A percentile compares a stretch with the other conserved stretches of the same genome.
These are phyloP conservation scores for Purpureocillium takamizusanense DNA, from an alignment of 2,329 filamentous ascomycete species.

Conservation along the genomic window DNA sequence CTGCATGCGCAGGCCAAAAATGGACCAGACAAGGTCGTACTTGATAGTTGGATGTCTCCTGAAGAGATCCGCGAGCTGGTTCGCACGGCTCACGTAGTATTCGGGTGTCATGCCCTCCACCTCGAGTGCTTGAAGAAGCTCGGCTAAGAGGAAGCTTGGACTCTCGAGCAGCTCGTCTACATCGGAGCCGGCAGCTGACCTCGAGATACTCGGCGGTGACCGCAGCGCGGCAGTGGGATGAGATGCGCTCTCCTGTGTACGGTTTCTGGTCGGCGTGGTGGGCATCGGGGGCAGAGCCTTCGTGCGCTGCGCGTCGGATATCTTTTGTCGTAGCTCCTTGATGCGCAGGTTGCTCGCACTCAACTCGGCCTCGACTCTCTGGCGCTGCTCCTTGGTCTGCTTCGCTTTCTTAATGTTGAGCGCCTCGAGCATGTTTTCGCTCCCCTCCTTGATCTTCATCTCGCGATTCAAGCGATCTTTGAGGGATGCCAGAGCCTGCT, in stretches of 20 bases:
- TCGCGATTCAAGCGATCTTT: conserved; percentile 87
- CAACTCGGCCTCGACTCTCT: conserved; percentile 76
- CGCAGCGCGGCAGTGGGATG: conserved; percentile 36
- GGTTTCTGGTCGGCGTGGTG: conserved; percentile 42
- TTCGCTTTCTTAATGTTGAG: conserved; percentile 92
- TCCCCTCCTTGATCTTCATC: conserved; percentile 95
- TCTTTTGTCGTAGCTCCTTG: conserved; percentile 51
- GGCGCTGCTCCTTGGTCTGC: conserved; percentile 79
- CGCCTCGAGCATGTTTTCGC: conserved; percentile 95
- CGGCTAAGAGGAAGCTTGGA: conserved; percentile 82
- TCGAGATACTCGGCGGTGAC: conserved; percentile 48
- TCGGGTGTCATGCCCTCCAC: conserved; percentile 80
- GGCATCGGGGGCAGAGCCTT: conserved; percentile 30
- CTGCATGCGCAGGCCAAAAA: conserved; percentile 90
- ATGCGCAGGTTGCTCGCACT: conserved; percentile 74
- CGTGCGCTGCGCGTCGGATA: conserved; percentile 47
- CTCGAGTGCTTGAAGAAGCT: conserved; percentile 85
- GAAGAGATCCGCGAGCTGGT: conserved; percentile 92
- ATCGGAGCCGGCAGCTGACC: conserved; percentile 50
- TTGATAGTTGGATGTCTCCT: conserved; percentile 88
- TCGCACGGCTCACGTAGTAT: conserved; percentile 90
- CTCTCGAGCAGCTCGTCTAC: conserved; percentile 68
- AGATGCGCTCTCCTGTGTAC: conserved; percentile 37
- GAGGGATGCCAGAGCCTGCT: conserved; percentile 66
- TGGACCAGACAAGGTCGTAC: conserved; percentile 92